Percentiles rank a stretch among this genome's conserved stretches.
Evolutionary conservation across 805 yeast species (phyloP).

Genomic region (Teunomyces atbi): DNA sequence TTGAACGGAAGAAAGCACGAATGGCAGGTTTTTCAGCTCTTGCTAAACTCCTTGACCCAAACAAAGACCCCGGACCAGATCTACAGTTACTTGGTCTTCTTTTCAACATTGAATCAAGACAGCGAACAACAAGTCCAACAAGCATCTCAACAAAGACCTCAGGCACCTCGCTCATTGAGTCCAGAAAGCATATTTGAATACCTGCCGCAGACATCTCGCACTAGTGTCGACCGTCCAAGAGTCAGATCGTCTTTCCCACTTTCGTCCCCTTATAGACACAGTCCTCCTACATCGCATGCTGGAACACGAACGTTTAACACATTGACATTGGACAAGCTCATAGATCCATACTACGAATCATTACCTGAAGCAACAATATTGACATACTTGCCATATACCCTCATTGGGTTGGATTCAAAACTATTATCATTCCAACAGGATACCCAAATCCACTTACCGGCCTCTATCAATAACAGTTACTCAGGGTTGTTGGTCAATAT

Average conservation of each 20-base stretch:
- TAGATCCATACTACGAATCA: constrained; percentile 30
- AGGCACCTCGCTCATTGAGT: constrained; percentile 4
- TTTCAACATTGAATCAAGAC: constrained; percentile 18
- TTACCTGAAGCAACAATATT: constrained; percentile 23
- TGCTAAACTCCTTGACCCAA: constrained; percentile 28
- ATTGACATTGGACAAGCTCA: constrained; percentile 10
- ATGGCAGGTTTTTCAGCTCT: constrained; percentile 34
- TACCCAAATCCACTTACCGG: constrained; percentile 46
- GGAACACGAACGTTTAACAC: constrained; percentile 1
- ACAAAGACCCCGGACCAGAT: constrained; percentile 30
- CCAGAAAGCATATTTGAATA: constrained; percentile 4
- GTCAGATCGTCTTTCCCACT: constrained; percentile 3
- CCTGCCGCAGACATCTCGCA: neutral
- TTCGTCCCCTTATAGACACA: constrained; percentile 14
- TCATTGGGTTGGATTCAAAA: constrained; percentile 63
- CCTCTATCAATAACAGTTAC: constrained; percentile 51
- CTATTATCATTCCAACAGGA: constrained; percentile 44
- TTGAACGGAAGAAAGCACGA: constrained; percentile 23
- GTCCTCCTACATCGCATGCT: constrained; percentile 8
- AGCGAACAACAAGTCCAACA: neutral
- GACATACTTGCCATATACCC: constrained; percentile 45
- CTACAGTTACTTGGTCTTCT: constrained; percentile 33
- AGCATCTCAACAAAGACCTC: neutral
- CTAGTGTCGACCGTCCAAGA: neutral
- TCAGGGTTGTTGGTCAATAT: constrained; percentile 54